A percentile compares a stretch with the other conserved stretches of the same genome.
Conservation (phyloP, 2,329 filamentous ascomycete genomes). For the Pseudogymnoascus destructans region DNA sequence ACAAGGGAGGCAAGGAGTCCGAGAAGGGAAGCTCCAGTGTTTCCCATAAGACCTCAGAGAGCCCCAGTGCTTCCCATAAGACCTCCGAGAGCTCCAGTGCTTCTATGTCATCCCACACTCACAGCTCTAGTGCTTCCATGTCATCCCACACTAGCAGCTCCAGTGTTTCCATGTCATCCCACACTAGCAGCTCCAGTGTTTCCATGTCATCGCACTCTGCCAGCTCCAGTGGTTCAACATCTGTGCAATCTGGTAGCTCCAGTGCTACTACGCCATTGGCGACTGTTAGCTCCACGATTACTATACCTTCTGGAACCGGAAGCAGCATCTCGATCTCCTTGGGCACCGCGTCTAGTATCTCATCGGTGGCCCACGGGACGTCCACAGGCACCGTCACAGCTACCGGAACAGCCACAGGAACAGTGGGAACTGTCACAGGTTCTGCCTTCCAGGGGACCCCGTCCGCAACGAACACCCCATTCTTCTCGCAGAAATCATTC, state of each 20-base stretch:
- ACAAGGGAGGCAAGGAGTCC: neutral
- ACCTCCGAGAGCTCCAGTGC: neutral
- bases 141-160: neutral
- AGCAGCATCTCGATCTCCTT: neutral
- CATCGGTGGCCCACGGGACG: neutral
- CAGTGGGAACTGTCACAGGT: neutral
- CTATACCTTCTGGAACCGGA: neutral
- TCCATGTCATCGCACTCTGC: neutral
- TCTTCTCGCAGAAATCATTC: constrained; percentile 3
- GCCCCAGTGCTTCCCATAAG: neutral
- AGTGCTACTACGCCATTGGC: neutral
- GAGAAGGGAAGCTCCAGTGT: neutral
- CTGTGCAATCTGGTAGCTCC: neutral
- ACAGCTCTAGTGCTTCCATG: neutral
- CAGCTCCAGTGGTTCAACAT: neutral
- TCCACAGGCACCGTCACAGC: neutral
- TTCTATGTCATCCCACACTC: neutral
- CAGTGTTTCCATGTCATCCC: neutral
- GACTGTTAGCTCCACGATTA: neutral
- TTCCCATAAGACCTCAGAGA: neutral
- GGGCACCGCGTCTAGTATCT: neutral
- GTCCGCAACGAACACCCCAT: neutral
- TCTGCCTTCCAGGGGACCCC: neutral
- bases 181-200: neutral
- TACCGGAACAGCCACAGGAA: neutral